Evolutionary conservation across 306 rosid genomes (phyloP), one percentile per base, ranked within the genome.

Genomic region (Medicago ruthenica): DNA sequence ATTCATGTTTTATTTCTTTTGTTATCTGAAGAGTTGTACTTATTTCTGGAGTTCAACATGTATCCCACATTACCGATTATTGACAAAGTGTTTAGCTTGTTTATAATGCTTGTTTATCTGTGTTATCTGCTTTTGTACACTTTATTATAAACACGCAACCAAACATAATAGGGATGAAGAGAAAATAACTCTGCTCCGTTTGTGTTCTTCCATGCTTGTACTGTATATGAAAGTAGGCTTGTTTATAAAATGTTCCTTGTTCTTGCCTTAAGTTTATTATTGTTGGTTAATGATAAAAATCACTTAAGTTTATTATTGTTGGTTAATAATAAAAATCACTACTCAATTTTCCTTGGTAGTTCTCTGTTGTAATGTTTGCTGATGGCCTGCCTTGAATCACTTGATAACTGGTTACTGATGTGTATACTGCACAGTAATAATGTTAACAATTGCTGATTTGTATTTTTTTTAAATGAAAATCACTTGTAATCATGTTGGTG

Each of bases 151-250:
- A 34, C 62, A 55, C 10, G 1, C 13, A 18, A 0, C 14, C n/a
- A 5, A 48, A n/a, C 20, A 15, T 48, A 5, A 15, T 15, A 48
- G 55, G 18, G 18, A 48, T 15, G 55, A 48, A 15, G 20, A 14
- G 8, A 48, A 48, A 48, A 48, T 13, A 48, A 48, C 15, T 64
- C n/a, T 17, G 27, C 74, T 69, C 39, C 13, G 36, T 71, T 1
- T 17, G 37, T 71, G 53, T 71, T 71, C 27, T 24, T 24, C 21
- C 51, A 40, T 54, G 53, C 74, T 27, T 34, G 9, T 69, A 69
- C 74, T 13, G 6, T 54, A 12, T 71, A 1, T 73, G 27, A 71
- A 39, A 73, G 12, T 22, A 21, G 68, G 42, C 55, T 22, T 73
- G 51, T 41, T 17, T 24, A 9, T 22, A 22, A 73, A 58, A 15